phyloP scores from a whole-genome alignment of 148 eudicot species.

The Vaccinium corymbosum region DNA sequence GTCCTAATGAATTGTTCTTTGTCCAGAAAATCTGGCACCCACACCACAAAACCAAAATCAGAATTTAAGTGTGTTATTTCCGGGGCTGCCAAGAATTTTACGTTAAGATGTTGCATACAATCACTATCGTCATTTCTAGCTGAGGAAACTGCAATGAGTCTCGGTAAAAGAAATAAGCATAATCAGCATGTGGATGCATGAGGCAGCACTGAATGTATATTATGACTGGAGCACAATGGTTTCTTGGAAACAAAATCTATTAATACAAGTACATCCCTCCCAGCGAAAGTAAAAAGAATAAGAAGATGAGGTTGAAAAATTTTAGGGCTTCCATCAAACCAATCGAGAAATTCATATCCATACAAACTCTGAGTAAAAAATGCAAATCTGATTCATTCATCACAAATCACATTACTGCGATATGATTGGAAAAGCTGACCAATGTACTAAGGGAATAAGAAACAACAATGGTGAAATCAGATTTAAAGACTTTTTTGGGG shows the following conservation, averaged over 20 bases:
- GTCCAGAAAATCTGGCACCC: conserved; percentile 30
- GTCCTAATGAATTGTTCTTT: conserved; percentile 27
- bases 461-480: too few relatives aligned
- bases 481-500: neutral
- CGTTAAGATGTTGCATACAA: neutral
- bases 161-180: conserved; percentile 12
- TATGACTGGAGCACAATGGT: neutral
- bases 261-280: neutral
- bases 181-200: neutral
- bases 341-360: neutral
- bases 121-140: neutral
- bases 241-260: conserved; percentile 4
- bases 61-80: neutral
- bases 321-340: neutral
- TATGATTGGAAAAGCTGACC: too few relatives aligned
- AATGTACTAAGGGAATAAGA: too few relatives aligned
- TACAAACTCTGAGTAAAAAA: too few relatives aligned
- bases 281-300: neutral
- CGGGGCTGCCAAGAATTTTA: neutral
- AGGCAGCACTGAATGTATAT: neutral
- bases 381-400: too few relatives aligned
- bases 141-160: neutral
- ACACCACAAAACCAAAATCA: conserved; percentile 12
- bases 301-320: neutral
- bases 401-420: too few relatives aligned